Evolutionary conservation across 805 yeast species (phyloP).

Genomic region (Saccharomycopsis capsularis): DNA sequence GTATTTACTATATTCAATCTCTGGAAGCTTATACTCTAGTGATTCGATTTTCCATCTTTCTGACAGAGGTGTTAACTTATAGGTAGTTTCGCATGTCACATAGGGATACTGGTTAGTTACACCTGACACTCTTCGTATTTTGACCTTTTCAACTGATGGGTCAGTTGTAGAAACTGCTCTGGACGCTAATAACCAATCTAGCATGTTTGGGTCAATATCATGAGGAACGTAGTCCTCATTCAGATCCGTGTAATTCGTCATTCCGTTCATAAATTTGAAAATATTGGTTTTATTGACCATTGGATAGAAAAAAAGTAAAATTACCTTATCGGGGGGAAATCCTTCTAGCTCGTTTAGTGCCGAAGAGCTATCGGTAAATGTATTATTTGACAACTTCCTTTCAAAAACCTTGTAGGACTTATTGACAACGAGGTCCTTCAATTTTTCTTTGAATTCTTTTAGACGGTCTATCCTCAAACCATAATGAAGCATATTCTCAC

Average conservation of each 20-base stretch:
- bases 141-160: neutral
- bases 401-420: constrained; percentile 11
- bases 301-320: constrained; percentile 16
- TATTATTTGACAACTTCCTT: constrained; percentile 4
- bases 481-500: neutral
- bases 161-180: neutral
- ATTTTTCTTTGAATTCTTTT: constrained; percentile 1
- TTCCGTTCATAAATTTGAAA: constrained; percentile 11
- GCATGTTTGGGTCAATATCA: neutral
- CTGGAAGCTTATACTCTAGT: neutral
- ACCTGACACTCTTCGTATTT: constrained; percentile 7
- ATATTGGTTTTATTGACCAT: constrained; percentile 11
- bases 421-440: neutral
- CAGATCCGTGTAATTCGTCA: constrained; percentile 16
- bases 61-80: neutral
- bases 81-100: neutral
- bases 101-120: neutral
- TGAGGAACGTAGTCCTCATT: neutral
- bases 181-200: neutral
- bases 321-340: constrained; percentile 12
- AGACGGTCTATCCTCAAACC: neutral
- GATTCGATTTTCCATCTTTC: constrained; percentile 9
- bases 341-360: constrained; percentile 2
- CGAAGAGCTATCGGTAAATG: neutral
- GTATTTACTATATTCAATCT: neutral